Evolutionary conservation across 331 rosid genomes (phyloP).

Genomic region (Malus hybrid): DNA sequence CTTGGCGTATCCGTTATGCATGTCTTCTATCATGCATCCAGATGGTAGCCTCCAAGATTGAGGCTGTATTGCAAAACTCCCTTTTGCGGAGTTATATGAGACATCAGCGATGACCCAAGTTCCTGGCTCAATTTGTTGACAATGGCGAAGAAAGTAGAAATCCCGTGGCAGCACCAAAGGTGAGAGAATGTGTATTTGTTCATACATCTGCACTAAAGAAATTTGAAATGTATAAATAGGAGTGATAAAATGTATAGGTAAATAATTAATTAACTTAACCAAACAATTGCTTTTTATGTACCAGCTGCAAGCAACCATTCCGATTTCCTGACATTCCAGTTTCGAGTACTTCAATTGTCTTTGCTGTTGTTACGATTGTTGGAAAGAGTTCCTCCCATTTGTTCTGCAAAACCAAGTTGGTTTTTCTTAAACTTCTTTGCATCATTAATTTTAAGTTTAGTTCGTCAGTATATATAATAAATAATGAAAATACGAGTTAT

Average conservation of each 20-base stretch:
- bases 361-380: conserved; percentile 44
- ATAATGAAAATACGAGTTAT: background rate
- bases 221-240: background rate
- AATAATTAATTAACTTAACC: background rate
- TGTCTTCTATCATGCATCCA: conserved; percentile 62
- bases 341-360: conserved; percentile 41
- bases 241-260: background rate
- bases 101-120: conserved; percentile 62
- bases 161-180: conserved; percentile 48
- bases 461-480: background rate
- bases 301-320: conserved; percentile 50
- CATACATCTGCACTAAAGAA: conserved; percentile 44
- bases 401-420: conserved; percentile 23
- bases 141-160: conserved; percentile 49
- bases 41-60: conserved; percentile 67
- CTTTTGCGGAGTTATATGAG: conserved; percentile 30
- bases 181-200: conserved; percentile 61
- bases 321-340: conserved; percentile 29
- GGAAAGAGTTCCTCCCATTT: conserved; percentile 60
- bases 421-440: background rate
- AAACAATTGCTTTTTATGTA: background rate
- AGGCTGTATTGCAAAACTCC: background rate
- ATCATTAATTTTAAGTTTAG: background rate
- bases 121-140: conserved; percentile 36
- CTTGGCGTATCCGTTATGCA: conserved; percentile 38